Base-by-base conservation (phyloP, 495 filamentous ascomycete genomes). In the Bathelium albidoporum region DNA sequence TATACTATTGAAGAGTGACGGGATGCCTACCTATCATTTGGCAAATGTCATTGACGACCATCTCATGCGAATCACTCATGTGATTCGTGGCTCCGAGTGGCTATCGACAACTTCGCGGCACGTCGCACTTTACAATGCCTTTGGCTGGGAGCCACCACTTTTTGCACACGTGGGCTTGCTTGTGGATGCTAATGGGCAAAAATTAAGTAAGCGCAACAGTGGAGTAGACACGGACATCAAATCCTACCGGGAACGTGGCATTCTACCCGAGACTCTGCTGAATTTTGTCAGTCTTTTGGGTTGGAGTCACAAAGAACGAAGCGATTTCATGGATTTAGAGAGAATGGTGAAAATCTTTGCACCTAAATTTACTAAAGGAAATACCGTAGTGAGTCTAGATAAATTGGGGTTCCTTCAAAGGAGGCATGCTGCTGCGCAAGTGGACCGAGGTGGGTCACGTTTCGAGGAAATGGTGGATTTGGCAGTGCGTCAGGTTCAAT, bases 1-100 rank as follows among this genome's bases (percentile, higher is more conserved):
- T 10, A 86, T 98, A 66, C 77, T 98, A 52, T 73, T 96, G 31
- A 98, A 97, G 74, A 85, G 85, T 9, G 94, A 98, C 70, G 91
- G 91, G 0, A 85, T 87, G 60, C 94, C 94, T 0, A 97, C 94
- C 10, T 98, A 98, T 70, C 94, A 97, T 73, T 85, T 98, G 60
- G 94, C 94, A 2, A 97, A 97, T 74, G 92, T 98, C 28, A 87
- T 98, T 24, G 94, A 98, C 73, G 94, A 98, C 73, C 89, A 95
- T 71, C 75, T 82, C 59, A 98, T 98, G 94, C 73, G 88, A 59
- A 95, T 98, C 70, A 97, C 91, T 2, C 92, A 97, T 75, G 95
- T 98, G 28, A 88, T 97, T 59, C 84, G 94, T 44, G 94, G 90
- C 59, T 83, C 86, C 9, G 90, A 98, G 83, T 98, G 94, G 94